Evolutionary conservation across 1,284 basidiomycete genomes (phyloP), one percentile per base, ranked within the genome.

Genomic region (Ustilago loliicola): DNA sequence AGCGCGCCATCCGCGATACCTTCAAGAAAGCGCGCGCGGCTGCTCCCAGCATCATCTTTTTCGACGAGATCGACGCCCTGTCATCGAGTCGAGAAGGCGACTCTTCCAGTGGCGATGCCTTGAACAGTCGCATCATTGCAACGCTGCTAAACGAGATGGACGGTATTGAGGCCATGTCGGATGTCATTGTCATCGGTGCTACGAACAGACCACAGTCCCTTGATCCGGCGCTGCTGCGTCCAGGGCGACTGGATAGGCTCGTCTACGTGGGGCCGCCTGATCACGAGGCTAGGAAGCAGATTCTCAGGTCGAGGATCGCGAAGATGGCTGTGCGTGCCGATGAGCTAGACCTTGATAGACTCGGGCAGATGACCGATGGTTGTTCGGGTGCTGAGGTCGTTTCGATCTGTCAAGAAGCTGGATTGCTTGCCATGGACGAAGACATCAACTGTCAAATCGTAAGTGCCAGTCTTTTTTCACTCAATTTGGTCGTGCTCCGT

Each of bases 11-110:
- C 6, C 90, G 97, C 30, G 96, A 99, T 80, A 92, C 97, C 55
- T 99, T 99, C 87, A 89, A 93, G 58, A 98, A 97, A 87, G 97
- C 97, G 0, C 90, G 96, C 38, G 93, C 93, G 0, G 95, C 95
- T 0, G 91, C 96, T 0, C 97, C 97, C 0, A 95, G 94, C 1
- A 96, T 99, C 80, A 90, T 99, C 56, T 98, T 99, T 87, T 96
- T 99, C 29, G 97, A 99, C 85, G 97, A 99, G 87, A 94, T 99
- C 57, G 97, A 99, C 84, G 95, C 96, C 0, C 89, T 99, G 1
- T 95, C 94, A 0, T 91, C 91, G 0, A 92, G 93, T 0, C 90
- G 97, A 36, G 89, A 89, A 3, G 90, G 90, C 15, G 91, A 92
- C 53, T 51, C 66, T 29, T 68, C 65, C 0, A 47, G 51, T 45